These are phyloP conservation scores for Fusarium citri DNA, from an alignment of 2,329 filamentous ascomycete genomes.

Conservation along the genomic window DNA sequence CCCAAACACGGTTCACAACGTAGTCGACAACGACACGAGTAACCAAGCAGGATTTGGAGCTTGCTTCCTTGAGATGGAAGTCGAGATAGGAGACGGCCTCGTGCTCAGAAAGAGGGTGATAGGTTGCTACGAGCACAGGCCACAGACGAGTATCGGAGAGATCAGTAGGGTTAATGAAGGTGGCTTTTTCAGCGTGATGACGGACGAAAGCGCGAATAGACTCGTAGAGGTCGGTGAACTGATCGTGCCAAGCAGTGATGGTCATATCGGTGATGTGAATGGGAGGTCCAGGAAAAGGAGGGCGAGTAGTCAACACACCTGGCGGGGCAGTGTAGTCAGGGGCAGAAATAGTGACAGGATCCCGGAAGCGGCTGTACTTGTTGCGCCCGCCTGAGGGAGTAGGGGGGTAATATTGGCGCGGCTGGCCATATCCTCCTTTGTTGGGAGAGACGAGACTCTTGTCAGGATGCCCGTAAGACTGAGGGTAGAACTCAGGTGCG, in stretches of 20 bases:
- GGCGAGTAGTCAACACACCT: slow-evolving; percentile 35
- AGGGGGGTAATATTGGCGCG: slow-evolving; percentile 45
- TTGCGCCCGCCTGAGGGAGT: slow-evolving; percentile 47
- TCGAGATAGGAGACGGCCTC: slow-evolving; percentile 57
- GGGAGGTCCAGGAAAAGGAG: slow-evolving; percentile 42
- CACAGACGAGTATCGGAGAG: slow-evolving; percentile 50
- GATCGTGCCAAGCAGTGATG: slow-evolving; percentile 51
- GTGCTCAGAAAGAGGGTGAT: slow-evolving; percentile 52
- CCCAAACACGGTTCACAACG: slow-evolving; percentile 57
- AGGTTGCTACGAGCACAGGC: slow-evolving; percentile 53
- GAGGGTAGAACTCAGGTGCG: slow-evolving; percentile 51
- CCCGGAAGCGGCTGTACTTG: slow-evolving; percentile 49
- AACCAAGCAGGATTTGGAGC: slow-evolving; percentile 57
- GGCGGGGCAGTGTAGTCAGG: slow-evolving; percentile 34
- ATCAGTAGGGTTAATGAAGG: slow-evolving; percentile 45
- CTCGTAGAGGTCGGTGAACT: slow-evolving; percentile 53
- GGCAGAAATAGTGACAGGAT: slow-evolving; percentile 32
- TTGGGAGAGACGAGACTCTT: slow-evolving; percentile 23
- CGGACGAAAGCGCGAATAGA: slow-evolving; percentile 53
- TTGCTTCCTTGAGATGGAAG: slow-evolving; percentile 54
- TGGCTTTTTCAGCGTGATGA: slow-evolving; percentile 49
- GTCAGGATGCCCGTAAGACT: slow-evolving; percentile 40
- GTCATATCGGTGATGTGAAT: slow-evolving; percentile 53
- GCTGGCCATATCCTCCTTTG: slow-evolving; percentile 40
- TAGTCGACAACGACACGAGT: slow-evolving; percentile 58